Evolutionary conservation across 1,284 basidiomycete species (phyloP).

Genomic region (Acaromyces ingoldii): DNA sequence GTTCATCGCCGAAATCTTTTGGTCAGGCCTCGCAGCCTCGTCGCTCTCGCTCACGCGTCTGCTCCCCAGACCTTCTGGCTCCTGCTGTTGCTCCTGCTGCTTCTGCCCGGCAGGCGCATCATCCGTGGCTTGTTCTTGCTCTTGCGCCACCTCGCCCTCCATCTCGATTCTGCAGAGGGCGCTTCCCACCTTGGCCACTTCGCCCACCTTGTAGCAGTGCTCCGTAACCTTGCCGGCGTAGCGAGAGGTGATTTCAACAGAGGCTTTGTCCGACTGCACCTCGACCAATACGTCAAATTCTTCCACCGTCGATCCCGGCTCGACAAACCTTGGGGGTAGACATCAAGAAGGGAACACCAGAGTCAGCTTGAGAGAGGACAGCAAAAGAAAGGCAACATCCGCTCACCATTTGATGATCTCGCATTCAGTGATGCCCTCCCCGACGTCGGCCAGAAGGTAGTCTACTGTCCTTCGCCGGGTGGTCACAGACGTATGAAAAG

Average conservation of each 20-base stretch:
- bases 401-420: constrained; percentile 47
- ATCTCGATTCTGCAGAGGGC: constrained; percentile 78
- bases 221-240: constrained; percentile 72
- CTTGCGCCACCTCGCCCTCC: constrained; percentile 43
- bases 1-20: constrained; percentile 18
- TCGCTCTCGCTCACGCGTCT: too few relatives aligned
- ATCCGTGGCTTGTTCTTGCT: constrained; percentile 7
- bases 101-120: neutral
- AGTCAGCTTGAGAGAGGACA: neutral
- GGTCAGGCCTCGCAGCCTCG: too few relatives aligned
- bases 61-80: neutral
- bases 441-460: constrained; percentile 92
- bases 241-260: constrained; percentile 86
- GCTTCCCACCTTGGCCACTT: constrained; percentile 79
- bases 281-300: constrained; percentile 85
- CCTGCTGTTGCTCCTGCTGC: neutral
- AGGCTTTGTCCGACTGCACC: constrained; percentile 90
- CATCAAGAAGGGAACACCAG: neutral
- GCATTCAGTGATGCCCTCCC: constrained; percentile 64
- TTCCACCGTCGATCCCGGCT: constrained; percentile 60
- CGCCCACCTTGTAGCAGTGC: constrained; percentile 72
- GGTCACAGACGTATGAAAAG: too few relatives aligned
- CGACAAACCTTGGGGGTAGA: constrained; percentile 58
- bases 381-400: neutral
- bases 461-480: constrained; percentile 1